Conservation (phyloP, 495 filamentous ascomycete genomes). For the Coniosporium apollinis region DNA sequence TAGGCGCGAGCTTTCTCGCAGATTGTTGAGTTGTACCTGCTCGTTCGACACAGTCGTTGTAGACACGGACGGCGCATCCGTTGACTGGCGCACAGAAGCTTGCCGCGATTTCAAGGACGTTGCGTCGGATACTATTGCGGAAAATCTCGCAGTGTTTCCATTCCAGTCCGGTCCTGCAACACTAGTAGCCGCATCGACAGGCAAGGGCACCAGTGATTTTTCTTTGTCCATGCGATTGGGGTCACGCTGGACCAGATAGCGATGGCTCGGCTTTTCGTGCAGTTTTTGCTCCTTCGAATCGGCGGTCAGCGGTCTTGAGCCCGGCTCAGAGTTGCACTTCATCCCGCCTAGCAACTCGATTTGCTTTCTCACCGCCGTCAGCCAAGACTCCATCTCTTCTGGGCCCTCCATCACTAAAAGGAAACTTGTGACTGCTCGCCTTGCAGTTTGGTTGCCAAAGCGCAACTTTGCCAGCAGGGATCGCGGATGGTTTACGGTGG, state of each 20-base stretch:
- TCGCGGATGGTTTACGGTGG: constrained; percentile 31
- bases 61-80: constrained; percentile 13
- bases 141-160: constrained; percentile 6
- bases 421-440: constrained; percentile 45
- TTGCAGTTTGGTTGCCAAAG: constrained; percentile 39
- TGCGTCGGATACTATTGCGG: constrained; percentile 3
- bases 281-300: constrained; percentile 12
- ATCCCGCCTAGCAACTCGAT: constrained; percentile 28
- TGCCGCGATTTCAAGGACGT: neutral
- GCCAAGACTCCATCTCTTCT: constrained; percentile 77
- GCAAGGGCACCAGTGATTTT: neutral
- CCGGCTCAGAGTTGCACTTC: constrained; percentile 10
- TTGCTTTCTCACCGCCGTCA: constrained; percentile 31
- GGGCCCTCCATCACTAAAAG: constrained; percentile 67
- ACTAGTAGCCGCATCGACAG: neutral
- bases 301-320: neutral
- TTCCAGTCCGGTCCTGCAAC: constrained; percentile 2
- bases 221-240: constrained; percentile 4
- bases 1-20: constrained; percentile 14
- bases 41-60: constrained; percentile 11
- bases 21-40: constrained; percentile 12
- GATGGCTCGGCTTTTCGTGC: constrained; percentile 8
- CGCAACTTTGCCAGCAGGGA: constrained; percentile 58
- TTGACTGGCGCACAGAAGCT: constrained; percentile 1
- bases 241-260: constrained; percentile 6